phyloP scores from a whole-genome alignment of 1,139 yeast genomes.

The Yamadazyma jaroonii region DNA sequence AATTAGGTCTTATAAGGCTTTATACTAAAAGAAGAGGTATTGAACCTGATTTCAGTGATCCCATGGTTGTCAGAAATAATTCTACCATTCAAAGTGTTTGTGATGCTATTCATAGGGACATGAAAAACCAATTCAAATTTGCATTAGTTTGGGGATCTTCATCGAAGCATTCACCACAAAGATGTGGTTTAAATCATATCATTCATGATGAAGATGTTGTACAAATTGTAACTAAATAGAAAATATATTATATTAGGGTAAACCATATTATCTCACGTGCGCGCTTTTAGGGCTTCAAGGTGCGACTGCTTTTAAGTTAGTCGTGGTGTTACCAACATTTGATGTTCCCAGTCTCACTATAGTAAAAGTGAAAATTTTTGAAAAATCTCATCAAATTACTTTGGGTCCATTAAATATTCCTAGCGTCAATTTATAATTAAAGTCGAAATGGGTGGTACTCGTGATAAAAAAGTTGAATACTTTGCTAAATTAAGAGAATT shows the following conservation, averaged over 20 bases:
- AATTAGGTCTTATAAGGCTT: slow-evolving; percentile 72
- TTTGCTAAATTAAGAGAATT: slow-evolving; percentile 93
- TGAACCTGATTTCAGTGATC: slow-evolving; percentile 78
- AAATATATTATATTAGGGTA: neutral
- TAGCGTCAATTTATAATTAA: slow-evolving; percentile 57
- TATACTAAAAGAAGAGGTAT: slow-evolving; percentile 85
- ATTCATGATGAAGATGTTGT: slow-evolving; percentile 95
- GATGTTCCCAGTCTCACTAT: neutral
- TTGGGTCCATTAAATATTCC: slow-evolving; percentile 87
- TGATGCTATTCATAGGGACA: slow-evolving; percentile 88
- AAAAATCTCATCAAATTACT: slow-evolving; percentile 10
- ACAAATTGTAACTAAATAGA: slow-evolving; percentile 75
- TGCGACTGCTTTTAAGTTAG: neutral
- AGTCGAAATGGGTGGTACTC: slow-evolving; percentile 99
- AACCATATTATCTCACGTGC: slow-evolving; percentile 2
- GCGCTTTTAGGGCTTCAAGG: slow-evolving; percentile 2
- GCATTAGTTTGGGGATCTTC: slow-evolving; percentile 97
- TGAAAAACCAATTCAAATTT: slow-evolving; percentile 87
- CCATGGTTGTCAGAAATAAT: slow-evolving; percentile 81
- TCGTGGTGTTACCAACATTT: slow-evolving; percentile 1
- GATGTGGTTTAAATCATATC: slow-evolving; percentile 82
- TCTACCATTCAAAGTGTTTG: slow-evolving; percentile 85
- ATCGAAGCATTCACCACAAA: slow-evolving; percentile 94
- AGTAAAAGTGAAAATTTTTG: slow-evolving; percentile 9
- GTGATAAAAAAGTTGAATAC: slow-evolving; percentile 96